Evolutionary conservation across 1,284 basidiomycete genomes (phyloP).

Genomic region (Microbotryomycetes sp.): DNA sequence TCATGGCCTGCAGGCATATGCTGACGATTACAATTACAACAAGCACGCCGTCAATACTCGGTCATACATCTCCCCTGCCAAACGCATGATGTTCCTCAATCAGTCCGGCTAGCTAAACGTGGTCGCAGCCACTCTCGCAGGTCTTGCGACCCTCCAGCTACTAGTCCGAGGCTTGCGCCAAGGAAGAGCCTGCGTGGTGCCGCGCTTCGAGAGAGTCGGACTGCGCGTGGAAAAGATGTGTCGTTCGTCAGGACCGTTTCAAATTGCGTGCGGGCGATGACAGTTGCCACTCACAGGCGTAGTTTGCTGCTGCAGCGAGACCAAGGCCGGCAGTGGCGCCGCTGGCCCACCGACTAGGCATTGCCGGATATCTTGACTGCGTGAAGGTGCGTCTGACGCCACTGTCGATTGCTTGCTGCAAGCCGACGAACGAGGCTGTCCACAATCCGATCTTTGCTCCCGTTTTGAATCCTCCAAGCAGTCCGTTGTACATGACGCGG

Average conservation of each 20-base stretch:
- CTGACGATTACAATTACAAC: neutral
- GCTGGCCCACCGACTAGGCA: constrained; percentile 7
- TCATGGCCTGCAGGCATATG: neutral
- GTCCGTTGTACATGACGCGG: constrained; percentile 61
- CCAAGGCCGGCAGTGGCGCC: constrained; percentile 18
- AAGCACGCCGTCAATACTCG: neutral
- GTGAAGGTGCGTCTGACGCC: neutral
- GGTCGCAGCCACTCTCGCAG: constrained; percentile 26
- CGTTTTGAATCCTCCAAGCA: constrained; percentile 57
- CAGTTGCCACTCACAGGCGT: constrained; percentile 27
- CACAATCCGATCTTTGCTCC: constrained; percentile 50
- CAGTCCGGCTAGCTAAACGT: no score
- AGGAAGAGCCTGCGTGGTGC: constrained; percentile 16
- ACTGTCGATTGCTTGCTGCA: constrained; percentile 21
- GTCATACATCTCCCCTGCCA: neutral
- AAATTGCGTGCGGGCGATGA: neutral
- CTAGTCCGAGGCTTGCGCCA: constrained; percentile 23
- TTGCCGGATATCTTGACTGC: neutral
- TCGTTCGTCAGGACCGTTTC: neutral
- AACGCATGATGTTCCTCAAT: neutral
- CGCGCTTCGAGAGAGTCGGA: constrained; percentile 24
- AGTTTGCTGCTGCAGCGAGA: constrained; percentile 19
- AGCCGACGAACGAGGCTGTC: constrained; percentile 30
- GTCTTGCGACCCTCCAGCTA: constrained; percentile 29
- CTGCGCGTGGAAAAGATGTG: constrained; percentile 1